A percentile compares a stretch with the other conserved stretches of the same genome.
Conservation (phyloP, 2,329 filamentous ascomycete genomes). For the Cordyceps cateniannulata region DNA sequence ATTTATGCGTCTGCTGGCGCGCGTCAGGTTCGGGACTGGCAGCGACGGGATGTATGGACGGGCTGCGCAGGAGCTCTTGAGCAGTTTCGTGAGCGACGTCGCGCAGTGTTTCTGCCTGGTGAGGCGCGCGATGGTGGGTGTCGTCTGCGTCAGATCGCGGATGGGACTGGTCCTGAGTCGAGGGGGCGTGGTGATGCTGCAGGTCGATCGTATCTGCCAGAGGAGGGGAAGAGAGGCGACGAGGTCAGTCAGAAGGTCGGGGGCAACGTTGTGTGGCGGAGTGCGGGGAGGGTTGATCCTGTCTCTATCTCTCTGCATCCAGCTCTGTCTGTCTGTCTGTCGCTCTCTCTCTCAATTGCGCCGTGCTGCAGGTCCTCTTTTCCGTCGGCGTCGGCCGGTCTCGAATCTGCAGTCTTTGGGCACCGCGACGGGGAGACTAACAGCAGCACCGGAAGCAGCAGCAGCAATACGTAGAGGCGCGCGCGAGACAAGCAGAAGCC, state of each 20-base stretch:
- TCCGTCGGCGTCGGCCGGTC: not conserved
- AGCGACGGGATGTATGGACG: constrained; percentile 22
- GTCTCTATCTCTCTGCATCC: too few relatives aligned
- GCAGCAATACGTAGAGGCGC: not conserved
- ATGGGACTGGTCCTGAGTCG: constrained; percentile 70
- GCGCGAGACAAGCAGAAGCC: constrained; percentile 1
- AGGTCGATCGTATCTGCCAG: constrained; percentile 83
- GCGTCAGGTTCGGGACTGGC: constrained; percentile 40
- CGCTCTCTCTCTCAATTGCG: not conserved
- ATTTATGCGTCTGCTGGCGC: constrained; percentile 24
- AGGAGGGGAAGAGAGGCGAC: not conserved
- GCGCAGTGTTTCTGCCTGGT: constrained; percentile 79
- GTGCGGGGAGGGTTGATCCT: not conserved
- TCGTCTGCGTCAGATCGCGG: constrained; percentile 40
- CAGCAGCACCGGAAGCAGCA: too few relatives aligned
- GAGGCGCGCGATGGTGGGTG: constrained; percentile 55
- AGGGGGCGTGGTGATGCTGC: constrained; percentile 75
- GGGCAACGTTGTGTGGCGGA: not conserved
- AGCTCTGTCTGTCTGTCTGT: too few relatives aligned
- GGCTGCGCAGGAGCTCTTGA: constrained; percentile 62
- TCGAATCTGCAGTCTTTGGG: not conserved
- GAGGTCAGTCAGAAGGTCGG: constrained; percentile 6
- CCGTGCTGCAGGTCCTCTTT: not conserved
- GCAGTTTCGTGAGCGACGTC: constrained; percentile 71
- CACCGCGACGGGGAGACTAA: not conserved